Base-by-base conservation (phyloP, 768 basidiomycete genomes). In the Tylopilus rubrobrunneus region DNA sequence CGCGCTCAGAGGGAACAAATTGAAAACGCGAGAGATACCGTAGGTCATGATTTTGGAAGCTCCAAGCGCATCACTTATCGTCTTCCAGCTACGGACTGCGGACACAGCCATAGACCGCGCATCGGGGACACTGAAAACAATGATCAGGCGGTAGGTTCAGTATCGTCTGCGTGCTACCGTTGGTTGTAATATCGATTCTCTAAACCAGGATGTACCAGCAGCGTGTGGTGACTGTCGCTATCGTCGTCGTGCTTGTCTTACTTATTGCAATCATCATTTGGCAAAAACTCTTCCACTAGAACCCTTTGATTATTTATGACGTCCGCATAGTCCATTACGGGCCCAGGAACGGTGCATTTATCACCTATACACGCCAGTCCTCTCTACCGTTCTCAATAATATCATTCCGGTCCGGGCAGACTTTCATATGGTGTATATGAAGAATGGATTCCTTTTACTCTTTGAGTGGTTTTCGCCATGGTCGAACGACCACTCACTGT, bases 151-250 rank as follows among this genome's bases (percentile, higher is more conserved):
- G 97, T 97, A 70, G 60, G 86, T 74, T 45, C 14, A 45, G 48
- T 49, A 5, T 34, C 28, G 23, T 39, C 25, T 28, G 6, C n/a
- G 53, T 7, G 48, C 44, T 46, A 47, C 49, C 19, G 46, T 53
- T 52, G 46, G 62, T 31, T 55, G 27, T 17, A 37, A 49, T 54
- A 34, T 43, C 61, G 23, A 56, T 56, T 56, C 43, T 73, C 64
- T 67, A 34, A 46, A 31, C 17, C 25, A 99, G 97, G 75, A 97
- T 98, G 92, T 94, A 98, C 68, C 93, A 97, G 70, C 96, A 99
- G 64, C 87, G 91, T 49, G 80, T 90, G 45, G 79, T 97, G 45
- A 98, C 94, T 6, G 88, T 73, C 37, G 87, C 81, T 39, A 98
- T 98, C 62, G 87, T 99, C 53, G 73, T 77, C 52, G 83, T 98